Percentiles rank a stretch among this genome's conserved stretches.
These are phyloP conservation scores for Magnusiomyces suaveolens DNA, from an alignment of 1,139 yeast species.

Conservation along the genomic window DNA sequence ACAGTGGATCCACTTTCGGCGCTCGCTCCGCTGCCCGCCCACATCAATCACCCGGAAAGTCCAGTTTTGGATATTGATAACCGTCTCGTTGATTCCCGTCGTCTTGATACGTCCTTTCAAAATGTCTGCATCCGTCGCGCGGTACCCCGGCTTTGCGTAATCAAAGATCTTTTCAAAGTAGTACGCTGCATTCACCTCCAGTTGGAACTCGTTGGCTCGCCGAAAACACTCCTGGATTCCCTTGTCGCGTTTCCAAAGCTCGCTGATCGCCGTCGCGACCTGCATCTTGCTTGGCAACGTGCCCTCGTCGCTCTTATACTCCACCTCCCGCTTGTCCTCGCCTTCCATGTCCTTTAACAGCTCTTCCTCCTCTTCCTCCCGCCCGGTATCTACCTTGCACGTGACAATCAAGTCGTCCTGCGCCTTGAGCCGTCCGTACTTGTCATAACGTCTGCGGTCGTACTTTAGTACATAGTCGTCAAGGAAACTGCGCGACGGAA, in stretches of 20 bases:
- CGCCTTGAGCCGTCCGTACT: background rate
- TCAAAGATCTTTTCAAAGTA: constrained; percentile 61
- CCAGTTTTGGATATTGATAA: constrained; percentile 52
- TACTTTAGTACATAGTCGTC: constrained; percentile 15
- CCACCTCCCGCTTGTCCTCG: background rate
- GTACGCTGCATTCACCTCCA: constrained; percentile 71
- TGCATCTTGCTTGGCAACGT: constrained; percentile 28
- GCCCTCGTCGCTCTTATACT: background rate
- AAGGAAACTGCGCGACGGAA: constrained; percentile 5
- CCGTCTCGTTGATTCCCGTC: constrained; percentile 87
- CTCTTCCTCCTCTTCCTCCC: background rate
- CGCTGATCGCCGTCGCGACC: constrained; percentile 58
- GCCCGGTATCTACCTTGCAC: background rate
- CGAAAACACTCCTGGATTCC: constrained; percentile 57
- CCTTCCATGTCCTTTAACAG: constrained; percentile 1
- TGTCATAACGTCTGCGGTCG: constrained; percentile 8
- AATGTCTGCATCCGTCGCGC: constrained; percentile 74
- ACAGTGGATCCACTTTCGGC: constrained; percentile 94
- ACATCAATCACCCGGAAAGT: constrained; percentile 81
- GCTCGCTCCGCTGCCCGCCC: constrained; percentile 93
- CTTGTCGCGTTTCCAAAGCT: constrained; percentile 57
- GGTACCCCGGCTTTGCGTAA: constrained; percentile 55
- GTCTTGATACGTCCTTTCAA: constrained; percentile 87
- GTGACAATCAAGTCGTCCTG: background rate
- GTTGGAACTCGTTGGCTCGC: constrained; percentile 66